Base-by-base conservation (phyloP, 345 rosid species). In the Iberis pinnata region DNA sequence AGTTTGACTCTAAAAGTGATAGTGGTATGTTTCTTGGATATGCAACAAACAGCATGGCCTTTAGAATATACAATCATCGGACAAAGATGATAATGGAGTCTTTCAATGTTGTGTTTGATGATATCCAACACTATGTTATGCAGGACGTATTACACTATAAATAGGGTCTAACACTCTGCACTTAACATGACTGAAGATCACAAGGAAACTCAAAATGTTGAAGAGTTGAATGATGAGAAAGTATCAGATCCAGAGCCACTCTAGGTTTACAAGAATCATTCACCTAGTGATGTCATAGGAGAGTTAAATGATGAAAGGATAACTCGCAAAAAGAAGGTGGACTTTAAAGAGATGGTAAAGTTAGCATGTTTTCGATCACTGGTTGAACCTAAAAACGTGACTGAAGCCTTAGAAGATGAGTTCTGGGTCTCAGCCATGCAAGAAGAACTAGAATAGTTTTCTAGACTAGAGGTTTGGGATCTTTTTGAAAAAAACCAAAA, bases 271-370 rank as follows among this genome's bases (percentile, higher is more conserved):
- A 20, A 1, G 1, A 43, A 20, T 6, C 27, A 43, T 2, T 12
- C 6, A 0, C 0, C 4, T 0, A 0, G 9, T 0, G 5, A 43
- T 2, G 1, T n/a, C 0, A 27, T 13, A 1, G 20, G 20, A 0
- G 3, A 1, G 0, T 0, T 7, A 0, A 0, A 9, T n/a, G 24
- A 10, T 0, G 3, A 2, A 0, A 41, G 45, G 4, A 0, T 4
- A 0, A 18, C 24, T 0, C 1, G n/a, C 0, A 6, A 5, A 0
- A 41, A 9, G 9, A 2, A 41, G 1, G 18, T 18, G 0, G 1
- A 18, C 2, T 18, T 18, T 3, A 41, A 12, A 10, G 8, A 41
- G 4, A 18, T 41, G 24, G 2, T 41, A 0, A 5, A 9, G 5
- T 1, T 9, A 0, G 12, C 13, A 1, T 18, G 24, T 1, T 42